Conservation (phyloP, 2,329 filamentous ascomycete species). For the Gaeumannomyces sp. region DNA sequence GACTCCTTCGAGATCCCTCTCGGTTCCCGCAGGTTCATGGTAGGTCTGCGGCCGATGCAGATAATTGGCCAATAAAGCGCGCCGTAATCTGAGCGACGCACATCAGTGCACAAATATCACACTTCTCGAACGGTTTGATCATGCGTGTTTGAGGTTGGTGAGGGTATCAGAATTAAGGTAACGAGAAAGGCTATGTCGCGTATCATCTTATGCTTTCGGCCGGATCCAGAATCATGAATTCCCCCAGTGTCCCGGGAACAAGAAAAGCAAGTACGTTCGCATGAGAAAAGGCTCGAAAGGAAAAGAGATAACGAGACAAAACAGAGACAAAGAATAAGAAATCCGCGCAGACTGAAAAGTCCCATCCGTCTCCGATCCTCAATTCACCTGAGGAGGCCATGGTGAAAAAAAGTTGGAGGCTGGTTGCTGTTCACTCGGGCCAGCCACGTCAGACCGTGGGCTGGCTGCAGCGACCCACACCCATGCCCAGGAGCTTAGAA, state of each 20-base stretch:
- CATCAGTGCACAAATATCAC: not conserved
- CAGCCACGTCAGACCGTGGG: not conserved
- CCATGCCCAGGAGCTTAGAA: not conserved
- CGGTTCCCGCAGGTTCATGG: not conserved
- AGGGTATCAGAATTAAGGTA: slow-evolving; percentile 10
- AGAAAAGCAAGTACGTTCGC: slow-evolving; percentile 7
- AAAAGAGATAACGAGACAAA: not conserved
- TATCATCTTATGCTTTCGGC: not conserved
- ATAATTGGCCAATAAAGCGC: too few species aligned
- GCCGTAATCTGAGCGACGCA: too few species aligned
- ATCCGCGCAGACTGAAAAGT: not conserved
- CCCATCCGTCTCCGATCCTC: not conserved
- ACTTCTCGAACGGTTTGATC: not conserved
- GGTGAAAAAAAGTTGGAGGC: not conserved
- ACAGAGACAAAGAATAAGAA: slow-evolving; percentile 11
- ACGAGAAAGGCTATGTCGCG: slow-evolving; percentile 4
- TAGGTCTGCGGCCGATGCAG: too few species aligned
- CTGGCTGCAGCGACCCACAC: not conserved
- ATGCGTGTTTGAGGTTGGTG: not conserved
- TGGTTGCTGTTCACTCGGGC: not conserved
- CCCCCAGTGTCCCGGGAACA: not conserved
- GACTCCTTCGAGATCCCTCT: not conserved
- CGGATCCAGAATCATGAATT: slow-evolving; percentile 1
- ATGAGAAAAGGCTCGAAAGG: slow-evolving; percentile 1
- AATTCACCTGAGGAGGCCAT: not conserved